Evolutionary conservation across 305 asterid species (phyloP), one percentile per base, ranked within the genome.

Genomic region (Salvia sclarea): DNA sequence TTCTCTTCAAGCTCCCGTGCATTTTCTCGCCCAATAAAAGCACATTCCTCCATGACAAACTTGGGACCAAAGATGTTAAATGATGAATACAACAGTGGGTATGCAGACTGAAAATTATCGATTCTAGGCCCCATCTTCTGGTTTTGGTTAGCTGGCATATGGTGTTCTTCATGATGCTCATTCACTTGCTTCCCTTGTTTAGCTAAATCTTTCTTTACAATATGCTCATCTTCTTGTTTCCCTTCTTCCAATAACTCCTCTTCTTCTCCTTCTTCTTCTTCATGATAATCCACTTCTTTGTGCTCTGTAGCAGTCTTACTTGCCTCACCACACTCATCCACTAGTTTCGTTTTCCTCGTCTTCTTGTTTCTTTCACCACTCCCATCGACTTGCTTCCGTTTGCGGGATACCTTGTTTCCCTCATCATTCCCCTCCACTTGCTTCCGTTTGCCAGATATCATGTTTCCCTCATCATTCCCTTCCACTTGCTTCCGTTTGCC

Each of bases 21-120:
- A 52, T 56, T 49, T n/a, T 69, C 64, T 25, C 3, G 58, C 4
- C 64, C 64, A 35, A 69, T 69, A 50, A 18, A 9, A 22, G 1
- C 0, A 12, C 48, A 54, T 3, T 18, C 35, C 21, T 63, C 47
- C 53, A 35, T 75, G n/a, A n/a, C 11, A 44, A 54, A 4, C 20
- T 12, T 33, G 56, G 66, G 52, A 31, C 33, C 49, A 5, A 10
- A 10, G n/a, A 0, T 13, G 6, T 44, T 53, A 47, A 61, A 53
- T 31, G 80, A 65, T 43, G 70, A 56, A 48, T 35, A 66, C 67
- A 76, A 65, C 17, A 76, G 28, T 0, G 80, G 80, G 71, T n/a
- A 76, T 1, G 17, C 62, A 33, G 47, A 43, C 18, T 17, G 57
- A 20, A 76, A 76, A 8, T 66, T 58, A 24, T 76, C 65, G 8